Evolutionary conservation across 805 yeast species (phyloP), one percentile per base, ranked within the genome.

Genomic region (Debaryomyces prosopidis): DNA sequence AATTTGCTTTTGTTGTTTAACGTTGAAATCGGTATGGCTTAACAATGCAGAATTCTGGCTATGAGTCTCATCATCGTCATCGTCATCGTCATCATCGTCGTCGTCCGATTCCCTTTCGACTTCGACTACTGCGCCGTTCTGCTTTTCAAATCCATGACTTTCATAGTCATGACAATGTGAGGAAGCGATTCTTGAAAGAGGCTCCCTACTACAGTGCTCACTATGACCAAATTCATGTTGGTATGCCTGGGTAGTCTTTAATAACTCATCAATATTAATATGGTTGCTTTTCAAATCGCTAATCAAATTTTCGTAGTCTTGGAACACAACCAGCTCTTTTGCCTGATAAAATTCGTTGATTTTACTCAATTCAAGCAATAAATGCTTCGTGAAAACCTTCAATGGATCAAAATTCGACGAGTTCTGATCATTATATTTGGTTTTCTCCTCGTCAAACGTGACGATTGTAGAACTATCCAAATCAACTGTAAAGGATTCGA

Each of bases 1-100:
- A 48, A 86, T 80, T 48, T 74, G 71, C 47, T 75, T 63, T 49
- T 84, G 84, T 31, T 66, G 68, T 58, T 75, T 75, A 37, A 74
- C 62, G 46, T 76, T 73, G 47, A 80, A 69, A 55, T 80, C 81
- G 8, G 71, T 64, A 44, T 75, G 80, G 43, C 68, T 66, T 42
- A 81, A 60, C 39, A 81, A 64, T 0, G 84, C 82, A 14, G 82
- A 71, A 48, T 77, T 72, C 27, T 58, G 57, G 11, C 51, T 39
- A 33, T 52, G 52, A 5, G 45, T 47, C 10, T 50, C 52, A 11
- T 62, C 60, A 14, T 62, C 66, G 4, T 60, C 66, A 23, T 62
- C 66, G 15, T 61, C 65, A 9, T 59, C 56, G 18, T 59, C 60
- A 36, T 55, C 62, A 8, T 55, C 59, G 15, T 55, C 60, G 5